Evolutionary conservation across 225 moss, liverwort and hornwort species (phyloP).

Genomic region (Bryoerythrophyllum caledonicum): DNA sequence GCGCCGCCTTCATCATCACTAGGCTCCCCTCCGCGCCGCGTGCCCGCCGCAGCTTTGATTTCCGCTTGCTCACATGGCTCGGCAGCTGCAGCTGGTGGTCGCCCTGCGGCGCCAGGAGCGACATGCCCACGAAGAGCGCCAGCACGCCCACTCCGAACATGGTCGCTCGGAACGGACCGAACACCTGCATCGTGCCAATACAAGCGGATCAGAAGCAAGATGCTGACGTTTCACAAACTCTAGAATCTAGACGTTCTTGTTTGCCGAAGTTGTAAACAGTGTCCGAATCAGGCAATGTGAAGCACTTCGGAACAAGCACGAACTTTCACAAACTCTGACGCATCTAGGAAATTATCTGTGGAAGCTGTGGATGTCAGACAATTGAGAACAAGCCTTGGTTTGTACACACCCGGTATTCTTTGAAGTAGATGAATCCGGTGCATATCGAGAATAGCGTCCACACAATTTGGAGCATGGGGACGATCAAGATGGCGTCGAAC

Average conservation of each 20-base stretch:
- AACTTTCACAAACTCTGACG: too few species aligned
- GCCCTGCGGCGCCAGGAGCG: constrained; percentile 59
- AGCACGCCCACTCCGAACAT: constrained; percentile 75
- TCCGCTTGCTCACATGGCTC: constrained; percentile 19
- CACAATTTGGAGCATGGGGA: constrained; percentile 87
- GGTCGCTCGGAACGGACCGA: constrained; percentile 59
- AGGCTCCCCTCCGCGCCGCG: constrained; percentile 18
- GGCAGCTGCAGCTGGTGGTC: constrained; percentile 36
- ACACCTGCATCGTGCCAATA: constrained; percentile 48
- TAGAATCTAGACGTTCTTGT: too few species aligned
- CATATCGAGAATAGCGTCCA: constrained; percentile 91
- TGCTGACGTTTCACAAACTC: too few species aligned
- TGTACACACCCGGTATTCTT: constrained; percentile 69
- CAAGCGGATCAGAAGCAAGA: not conserved
- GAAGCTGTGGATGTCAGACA: too few species aligned
- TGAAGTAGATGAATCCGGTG: constrained; percentile 84
- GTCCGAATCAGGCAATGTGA: too few species aligned
- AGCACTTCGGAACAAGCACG: not conserved
- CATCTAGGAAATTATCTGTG: too few species aligned
- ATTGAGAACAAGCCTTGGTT: not conserved
- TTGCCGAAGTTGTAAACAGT: too few species aligned
- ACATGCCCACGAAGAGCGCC: constrained; percentile 76
- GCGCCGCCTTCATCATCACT: not conserved
- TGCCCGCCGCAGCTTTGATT: constrained; percentile 19
- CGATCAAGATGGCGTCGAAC: constrained; percentile 87